Evolutionary conservation across 2,329 filamentous ascomycete species (phyloP).

Genomic region (Phialophora tarda): DNA sequence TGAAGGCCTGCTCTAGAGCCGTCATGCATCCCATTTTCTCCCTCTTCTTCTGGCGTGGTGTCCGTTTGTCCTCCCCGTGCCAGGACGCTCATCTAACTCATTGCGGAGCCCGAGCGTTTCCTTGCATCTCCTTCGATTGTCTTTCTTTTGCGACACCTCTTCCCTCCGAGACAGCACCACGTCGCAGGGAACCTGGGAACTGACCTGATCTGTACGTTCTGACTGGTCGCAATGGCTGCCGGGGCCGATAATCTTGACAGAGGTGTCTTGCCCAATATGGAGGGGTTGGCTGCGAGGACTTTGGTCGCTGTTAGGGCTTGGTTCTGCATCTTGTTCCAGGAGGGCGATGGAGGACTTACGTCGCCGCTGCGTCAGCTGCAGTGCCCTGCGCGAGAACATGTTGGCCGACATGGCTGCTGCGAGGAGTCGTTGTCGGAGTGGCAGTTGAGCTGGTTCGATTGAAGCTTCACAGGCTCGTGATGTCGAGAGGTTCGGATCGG

Average conservation of each 20-base stretch:
- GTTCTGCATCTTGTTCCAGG: background rate
- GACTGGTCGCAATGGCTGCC: constrained; percentile 51
- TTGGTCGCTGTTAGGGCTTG: constrained; percentile 16
- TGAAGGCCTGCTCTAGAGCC: background rate
- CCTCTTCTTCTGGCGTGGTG: background rate
- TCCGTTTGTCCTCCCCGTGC: background rate
- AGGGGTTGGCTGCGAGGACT: constrained; percentile 55
- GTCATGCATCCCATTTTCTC: background rate
- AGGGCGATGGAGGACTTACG: constrained; percentile 47
- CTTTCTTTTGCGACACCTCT: background rate
- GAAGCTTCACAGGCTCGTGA: constrained; percentile 14
- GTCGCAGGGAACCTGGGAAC: constrained; percentile 25
- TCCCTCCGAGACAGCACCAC: background rate
- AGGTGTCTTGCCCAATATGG: constrained; percentile 47
- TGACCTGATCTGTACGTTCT: constrained; percentile 53
- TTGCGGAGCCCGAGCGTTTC: background rate
- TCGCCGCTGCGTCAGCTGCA: constrained; percentile 56
- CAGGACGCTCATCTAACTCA: background rate
- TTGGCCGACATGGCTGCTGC: constrained; percentile 39
- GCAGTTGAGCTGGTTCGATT: background rate
- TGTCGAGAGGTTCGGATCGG: constrained; percentile 14
- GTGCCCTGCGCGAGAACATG: constrained; percentile 57
- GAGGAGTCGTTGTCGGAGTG: constrained; percentile 1
- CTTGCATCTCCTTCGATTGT: background rate
- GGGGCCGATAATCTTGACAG: constrained; percentile 52